A percentile compares a stretch with the other conserved stretches of the same genome.
These are phyloP conservation scores for Lentinus polychrous DNA, from an alignment of 1,284 basidiomycete genomes.

Conservation along the genomic window DNA sequence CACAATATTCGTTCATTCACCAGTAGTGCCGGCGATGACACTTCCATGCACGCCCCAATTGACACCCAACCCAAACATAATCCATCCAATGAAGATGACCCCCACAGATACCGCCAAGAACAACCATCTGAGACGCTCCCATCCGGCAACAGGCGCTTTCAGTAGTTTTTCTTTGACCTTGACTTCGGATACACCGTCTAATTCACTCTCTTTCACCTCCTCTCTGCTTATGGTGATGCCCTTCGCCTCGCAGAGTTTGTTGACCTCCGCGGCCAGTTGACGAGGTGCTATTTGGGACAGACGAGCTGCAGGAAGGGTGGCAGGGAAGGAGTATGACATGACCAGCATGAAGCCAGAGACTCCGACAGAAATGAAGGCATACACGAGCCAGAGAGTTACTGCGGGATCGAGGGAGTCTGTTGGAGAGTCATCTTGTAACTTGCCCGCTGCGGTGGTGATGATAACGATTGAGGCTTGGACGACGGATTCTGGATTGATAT, in stretches of 20 bases:
- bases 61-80: slow-evolving; percentile 39
- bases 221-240: slow-evolving; percentile 19
- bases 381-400: slow-evolving; percentile 37
- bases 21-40: slow-evolving; percentile 32
- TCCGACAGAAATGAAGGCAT: slow-evolving; percentile 32
- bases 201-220: slow-evolving; percentile 14
- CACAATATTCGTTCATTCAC: slow-evolving; percentile 29
- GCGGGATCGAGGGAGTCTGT: slow-evolving; percentile 33
- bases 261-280: slow-evolving; percentile 25
- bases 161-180: slow-evolving; percentile 26
- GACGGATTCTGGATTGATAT: slow-evolving; percentile 25
- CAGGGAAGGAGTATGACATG: slow-evolving; percentile 24
- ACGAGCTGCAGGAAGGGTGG: slow-evolving; percentile 32
- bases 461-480: slow-evolving; percentile 40
- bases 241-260: slow-evolving; percentile 22
- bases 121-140: slow-evolving; percentile 19
- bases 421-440: slow-evolving; percentile 33
- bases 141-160: slow-evolving; percentile 24
- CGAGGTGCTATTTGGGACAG: slow-evolving; percentile 33
- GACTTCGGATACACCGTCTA: slow-evolving; percentile 12
- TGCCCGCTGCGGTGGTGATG: slow-evolving; percentile 37
- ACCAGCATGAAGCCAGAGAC: slow-evolving; percentile 32
- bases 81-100: slow-evolving; percentile 35
- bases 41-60: slow-evolving; percentile 37
- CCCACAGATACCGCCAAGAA: slow-evolving; percentile 23